These are phyloP conservation scores for Aphanocladium album DNA, from an alignment of 2,329 filamentous ascomycete genomes.

Conservation along the genomic window DNA sequence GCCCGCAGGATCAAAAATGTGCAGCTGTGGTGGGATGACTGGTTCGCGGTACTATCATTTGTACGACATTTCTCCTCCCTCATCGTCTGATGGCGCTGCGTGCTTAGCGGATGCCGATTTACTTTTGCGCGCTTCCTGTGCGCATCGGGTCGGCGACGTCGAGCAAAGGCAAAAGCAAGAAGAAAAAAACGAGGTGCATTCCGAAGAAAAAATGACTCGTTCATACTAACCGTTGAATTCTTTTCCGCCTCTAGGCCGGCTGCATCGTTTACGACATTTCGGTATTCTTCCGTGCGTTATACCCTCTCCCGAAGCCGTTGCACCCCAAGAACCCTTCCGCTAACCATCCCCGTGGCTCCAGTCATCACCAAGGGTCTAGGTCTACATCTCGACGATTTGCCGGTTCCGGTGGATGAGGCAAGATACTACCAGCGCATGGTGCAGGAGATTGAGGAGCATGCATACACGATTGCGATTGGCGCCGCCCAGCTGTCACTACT, in stretches of 20 bases:
- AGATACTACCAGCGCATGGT: conserved; percentile 14
- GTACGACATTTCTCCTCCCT: background rate
- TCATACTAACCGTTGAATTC: background rate
- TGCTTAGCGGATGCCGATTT: background rate
- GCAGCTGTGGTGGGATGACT: conserved; percentile 15
- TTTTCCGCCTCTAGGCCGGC: background rate
- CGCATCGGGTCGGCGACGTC: too few relatives aligned
- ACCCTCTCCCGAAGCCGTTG: background rate
- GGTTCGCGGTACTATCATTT: conserved; percentile 12
- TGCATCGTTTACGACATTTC: conserved; percentile 8
- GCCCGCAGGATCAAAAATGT: conserved; percentile 11
- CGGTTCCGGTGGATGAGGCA: conserved; percentile 8
- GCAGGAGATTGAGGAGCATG: conserved; percentile 16
- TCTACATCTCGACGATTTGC: conserved; percentile 11
- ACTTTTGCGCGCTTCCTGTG: background rate
- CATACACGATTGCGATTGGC: conserved; percentile 14
- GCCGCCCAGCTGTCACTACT: conserved; percentile 14
- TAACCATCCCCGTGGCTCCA: background rate
- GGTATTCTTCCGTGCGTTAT: conserved; percentile 9
- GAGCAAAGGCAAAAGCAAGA: background rate
- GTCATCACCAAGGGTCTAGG: conserved; percentile 13
- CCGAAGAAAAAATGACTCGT: background rate
- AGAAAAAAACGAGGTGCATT: background rate
- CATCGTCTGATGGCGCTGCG: background rate
- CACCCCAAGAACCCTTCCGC: background rate